A percentile compares a stretch with the other conserved stretches of the same genome.
These are phyloP conservation scores for Stachybotrys chlorohalonatus DNA, from an alignment of 2,329 filamentous ascomycete species.

Conservation along the genomic window DNA sequence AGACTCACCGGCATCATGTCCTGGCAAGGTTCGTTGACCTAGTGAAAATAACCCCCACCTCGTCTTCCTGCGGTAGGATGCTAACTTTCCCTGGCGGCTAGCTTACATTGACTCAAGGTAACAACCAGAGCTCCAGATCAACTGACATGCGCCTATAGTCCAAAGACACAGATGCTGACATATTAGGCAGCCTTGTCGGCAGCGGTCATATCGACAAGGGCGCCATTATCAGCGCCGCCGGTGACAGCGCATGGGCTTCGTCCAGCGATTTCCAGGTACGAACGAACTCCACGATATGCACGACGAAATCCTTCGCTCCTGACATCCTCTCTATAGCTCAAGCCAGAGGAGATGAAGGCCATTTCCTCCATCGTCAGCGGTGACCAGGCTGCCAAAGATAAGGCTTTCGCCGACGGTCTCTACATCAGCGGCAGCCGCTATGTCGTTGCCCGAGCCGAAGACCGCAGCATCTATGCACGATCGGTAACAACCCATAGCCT, in stretches of 20 bases:
- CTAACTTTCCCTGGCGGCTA: constrained; percentile 15
- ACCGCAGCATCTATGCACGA: constrained; percentile 75
- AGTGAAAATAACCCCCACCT: constrained; percentile 15
- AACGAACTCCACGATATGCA: constrained; percentile 4
- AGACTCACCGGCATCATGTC: constrained; percentile 43
- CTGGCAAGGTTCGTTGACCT: constrained; percentile 56
- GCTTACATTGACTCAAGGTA: constrained; percentile 46
- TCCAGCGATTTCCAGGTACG: constrained; percentile 65
- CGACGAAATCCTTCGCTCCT: constrained; percentile 1
- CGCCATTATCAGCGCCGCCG: constrained; percentile 73
- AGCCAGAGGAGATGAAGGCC: constrained; percentile 48
- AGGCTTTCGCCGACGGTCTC: constrained; percentile 64
- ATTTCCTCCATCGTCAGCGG: constrained; percentile 43
- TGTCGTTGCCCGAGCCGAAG: constrained; percentile 67
- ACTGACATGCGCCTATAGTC: background rate
- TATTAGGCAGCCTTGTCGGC: constrained; percentile 59
- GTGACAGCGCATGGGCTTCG: constrained; percentile 72
- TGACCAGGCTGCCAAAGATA: constrained; percentile 43
- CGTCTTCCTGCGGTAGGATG: constrained; percentile 6
- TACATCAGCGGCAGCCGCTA: constrained; percentile 71
- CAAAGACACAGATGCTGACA: constrained; percentile 13
- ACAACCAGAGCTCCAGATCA: constrained; percentile 4
- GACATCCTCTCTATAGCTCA: constrained; percentile 16
- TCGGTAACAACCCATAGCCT: constrained; percentile 45
- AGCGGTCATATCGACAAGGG: constrained; percentile 74